Percentiles rank a stretch among this genome's conserved stretches.
phyloP scores from a whole-genome alignment of 2,329 filamentous ascomycete species.

The Verticillium isaacii region DNA sequence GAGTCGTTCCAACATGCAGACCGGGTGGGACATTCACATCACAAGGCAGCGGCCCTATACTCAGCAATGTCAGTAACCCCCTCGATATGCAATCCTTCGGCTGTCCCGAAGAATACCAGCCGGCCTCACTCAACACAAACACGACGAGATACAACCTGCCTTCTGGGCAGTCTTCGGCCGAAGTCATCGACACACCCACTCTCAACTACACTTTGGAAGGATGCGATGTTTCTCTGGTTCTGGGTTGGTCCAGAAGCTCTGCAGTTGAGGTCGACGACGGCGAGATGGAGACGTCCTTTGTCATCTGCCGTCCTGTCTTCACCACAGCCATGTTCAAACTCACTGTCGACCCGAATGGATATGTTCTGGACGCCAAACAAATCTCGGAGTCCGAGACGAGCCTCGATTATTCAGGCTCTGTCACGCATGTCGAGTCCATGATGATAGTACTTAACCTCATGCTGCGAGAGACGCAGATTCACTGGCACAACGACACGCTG shows the following conservation, averaged over 20 bases:
- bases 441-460: neutral
- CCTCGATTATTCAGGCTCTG: slow-evolving; percentile 13
- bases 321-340: slow-evolving; percentile 29
- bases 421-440: slow-evolving; percentile 10
- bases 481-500: slow-evolving; percentile 45
- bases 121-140: no score
- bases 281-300: slow-evolving; percentile 13
- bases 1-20: slow-evolving; percentile 7
- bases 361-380: slow-evolving; percentile 15
- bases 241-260: slow-evolving; percentile 18
- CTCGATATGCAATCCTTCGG: no score
- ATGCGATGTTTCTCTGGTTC: slow-evolving; percentile 12
- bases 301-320: slow-evolving; percentile 20
- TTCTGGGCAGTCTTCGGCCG: neutral
- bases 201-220: no score
- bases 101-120: no score
- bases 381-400: slow-evolving; percentile 7
- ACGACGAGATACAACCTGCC: no score
- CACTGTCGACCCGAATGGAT: slow-evolving; percentile 18
- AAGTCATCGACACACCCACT: neutral
- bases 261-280: neutral
- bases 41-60: neutral
- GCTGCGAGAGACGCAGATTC: neutral
- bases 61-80: no score
- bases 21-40: neutral